These are phyloP conservation scores for Bacidia gigantensis DNA, from an alignment of 495 filamentous ascomycete genomes.

Conservation along the genomic window DNA sequence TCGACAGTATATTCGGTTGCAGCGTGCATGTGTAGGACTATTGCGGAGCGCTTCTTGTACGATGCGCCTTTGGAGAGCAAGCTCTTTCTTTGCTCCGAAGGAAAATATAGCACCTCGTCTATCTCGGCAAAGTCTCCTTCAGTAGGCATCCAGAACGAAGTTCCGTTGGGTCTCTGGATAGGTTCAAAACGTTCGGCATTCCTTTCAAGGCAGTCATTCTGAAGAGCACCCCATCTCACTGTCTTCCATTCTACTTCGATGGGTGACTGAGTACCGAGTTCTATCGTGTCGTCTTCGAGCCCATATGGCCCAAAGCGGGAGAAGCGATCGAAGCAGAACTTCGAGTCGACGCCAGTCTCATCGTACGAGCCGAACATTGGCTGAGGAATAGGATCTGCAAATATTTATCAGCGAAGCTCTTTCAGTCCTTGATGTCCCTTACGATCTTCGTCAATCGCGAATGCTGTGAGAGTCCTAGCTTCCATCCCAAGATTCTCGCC, in stretches of 20 bases:
- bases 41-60: constrained; percentile 40
- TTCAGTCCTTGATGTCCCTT: neutral
- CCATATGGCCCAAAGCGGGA: constrained; percentile 41
- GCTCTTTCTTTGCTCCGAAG: neutral
- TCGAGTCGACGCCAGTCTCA: constrained; percentile 30
- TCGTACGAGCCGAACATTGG: constrained; percentile 35
- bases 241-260: constrained; percentile 38
- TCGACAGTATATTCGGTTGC: constrained; percentile 55
- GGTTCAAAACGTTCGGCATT: constrained; percentile 47
- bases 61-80: constrained; percentile 5
- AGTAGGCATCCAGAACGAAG: constrained; percentile 10
- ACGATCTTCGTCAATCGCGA: neutral
- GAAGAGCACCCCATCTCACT: constrained; percentile 58
- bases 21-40: constrained; percentile 57
- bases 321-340: constrained; percentile 41
- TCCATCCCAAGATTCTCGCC: constrained; percentile 31
- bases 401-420: neutral
- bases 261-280: constrained; percentile 13
- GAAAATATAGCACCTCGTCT: constrained; percentile 6
- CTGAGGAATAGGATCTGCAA: constrained; percentile 16
- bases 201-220: constrained; percentile 43
- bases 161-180: neutral
- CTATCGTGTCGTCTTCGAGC: constrained; percentile 24
- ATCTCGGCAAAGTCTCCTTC: constrained; percentile 4
- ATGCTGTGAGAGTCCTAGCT: neutral